These are phyloP conservation scores for Chamaecyparis obtusa DNA, from an alignment of 75 land plant genomes.

Conservation along the genomic window DNA sequence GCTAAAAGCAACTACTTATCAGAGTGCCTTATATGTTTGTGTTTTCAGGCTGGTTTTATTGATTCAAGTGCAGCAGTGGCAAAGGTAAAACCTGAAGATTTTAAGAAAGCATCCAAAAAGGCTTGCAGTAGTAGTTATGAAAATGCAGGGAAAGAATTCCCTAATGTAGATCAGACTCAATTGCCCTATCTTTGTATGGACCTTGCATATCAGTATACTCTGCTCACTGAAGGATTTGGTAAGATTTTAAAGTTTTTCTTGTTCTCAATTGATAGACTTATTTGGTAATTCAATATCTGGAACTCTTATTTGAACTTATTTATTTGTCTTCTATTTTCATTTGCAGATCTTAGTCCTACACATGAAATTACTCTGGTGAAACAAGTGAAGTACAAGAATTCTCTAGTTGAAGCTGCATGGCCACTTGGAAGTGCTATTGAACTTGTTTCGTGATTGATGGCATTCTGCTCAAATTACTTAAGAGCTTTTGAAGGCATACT, in stretches of 20 bases:
- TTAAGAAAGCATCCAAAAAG: conserved; percentile 62
- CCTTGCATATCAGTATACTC: conserved; percentile 68
- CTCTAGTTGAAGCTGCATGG: conserved; percentile 92
- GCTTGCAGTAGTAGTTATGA: conserved; percentile 53
- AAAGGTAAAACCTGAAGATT: conserved; percentile 58
- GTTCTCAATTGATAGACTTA: not conserved
- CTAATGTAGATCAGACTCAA: conserved; percentile 40
- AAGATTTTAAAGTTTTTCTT: conserved; percentile 20
- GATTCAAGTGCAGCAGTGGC: conserved; percentile 39
- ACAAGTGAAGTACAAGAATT: conserved; percentile 59
- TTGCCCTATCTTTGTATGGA: conserved; percentile 93
- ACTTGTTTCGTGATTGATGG: conserved; percentile 39
- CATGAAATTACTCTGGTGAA: conserved; percentile 86
- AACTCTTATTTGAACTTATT: not conserved
- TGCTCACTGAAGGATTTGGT: conserved; percentile 95
- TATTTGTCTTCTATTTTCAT: conserved; percentile 8
- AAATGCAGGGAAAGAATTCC: conserved; percentile 47
- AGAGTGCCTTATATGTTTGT: not conserved
- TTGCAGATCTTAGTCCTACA: conserved; percentile 50
- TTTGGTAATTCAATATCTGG: not conserved
- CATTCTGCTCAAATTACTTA: not conserved
- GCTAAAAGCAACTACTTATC: not conserved
- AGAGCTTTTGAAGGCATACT: not conserved
- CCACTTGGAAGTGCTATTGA: conserved; percentile 96
- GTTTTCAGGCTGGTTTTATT: conserved; percentile 60